Base-by-base conservation (phyloP, 345 rosid species). In the Brassica rapa region DNA sequence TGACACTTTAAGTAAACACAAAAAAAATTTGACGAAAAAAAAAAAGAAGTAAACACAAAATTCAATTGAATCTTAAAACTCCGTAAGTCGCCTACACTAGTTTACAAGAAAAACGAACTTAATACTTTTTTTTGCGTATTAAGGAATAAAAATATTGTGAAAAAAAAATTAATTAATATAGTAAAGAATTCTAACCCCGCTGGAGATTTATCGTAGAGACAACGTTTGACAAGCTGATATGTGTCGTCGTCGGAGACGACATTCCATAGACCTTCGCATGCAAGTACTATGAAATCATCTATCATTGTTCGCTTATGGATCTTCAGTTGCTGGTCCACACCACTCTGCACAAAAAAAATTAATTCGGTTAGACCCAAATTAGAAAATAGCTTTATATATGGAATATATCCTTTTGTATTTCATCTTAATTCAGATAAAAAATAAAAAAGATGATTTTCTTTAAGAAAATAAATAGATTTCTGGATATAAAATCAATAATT, bases 211-310 rank as follows among this genome's bases (percentile, higher is more conserved):
- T 88, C 85, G 19, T 67, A 59, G 4, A 94, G 86, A 79, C 92
- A 87, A 67, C 81, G 84, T 69, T 81, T 87, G 61, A 83, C 91
- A 2, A 92, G 84, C 35, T 76, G 82, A 71, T 92, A 90, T 0
- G 96, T 97, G n/a, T 75, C 80, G 29, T 87, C 86, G 60, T 90
- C 92, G 0, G 93, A 80, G 29, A 94, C 67, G 1, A 87, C 91
- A 12, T 87, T 90, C 96, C 97, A 92, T 21, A 94, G 62, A 11
- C 94, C 96, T 19, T 92, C 94, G 6, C 90, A 89, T 1, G 93
- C 95, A 27, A 90, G 84, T 53, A 92, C 85, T 4, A 94, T 85
- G 78, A 89, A 92, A 27, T 89, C 92, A 46, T 94, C 93, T 1
- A 33, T 27, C 19, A 79, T 64, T 0, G 78, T 84, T 68, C 90